These are phyloP conservation scores for Venturia carpophila DNA, from an alignment of 2,329 filamentous ascomycete species.

Conservation along the genomic window DNA sequence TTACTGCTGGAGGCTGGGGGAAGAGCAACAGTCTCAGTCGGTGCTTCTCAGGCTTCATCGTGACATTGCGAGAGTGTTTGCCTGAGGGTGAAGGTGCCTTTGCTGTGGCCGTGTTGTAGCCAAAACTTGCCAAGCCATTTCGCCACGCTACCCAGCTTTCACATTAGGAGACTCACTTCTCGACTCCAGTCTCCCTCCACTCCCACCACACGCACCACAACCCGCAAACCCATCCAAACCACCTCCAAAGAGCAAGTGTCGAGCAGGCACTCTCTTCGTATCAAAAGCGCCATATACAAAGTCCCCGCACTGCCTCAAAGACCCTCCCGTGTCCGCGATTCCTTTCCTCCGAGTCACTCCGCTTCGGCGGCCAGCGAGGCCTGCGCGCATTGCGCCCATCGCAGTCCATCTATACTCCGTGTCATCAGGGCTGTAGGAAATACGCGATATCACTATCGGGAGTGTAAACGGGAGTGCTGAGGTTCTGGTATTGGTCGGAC, in stretches of 20 bases:
- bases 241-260: neutral
- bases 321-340: slow-evolving; percentile 7
- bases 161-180: neutral
- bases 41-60: neutral
- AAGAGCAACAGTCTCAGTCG: neutral
- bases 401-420: neutral
- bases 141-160: neutral
- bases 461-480: neutral
- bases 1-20: slow-evolving; percentile 19
- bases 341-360: slow-evolving; percentile 5
- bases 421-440: neutral
- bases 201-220: neutral
- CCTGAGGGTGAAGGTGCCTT: neutral
- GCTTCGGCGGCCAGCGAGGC: slow-evolving; percentile 17
- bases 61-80: slow-evolving; percentile 2
- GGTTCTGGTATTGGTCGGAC: slow-evolving; percentile 3
- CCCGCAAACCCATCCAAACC: neutral
- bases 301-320: neutral
- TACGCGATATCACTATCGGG: neutral
- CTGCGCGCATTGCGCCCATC: slow-evolving; percentile 13
- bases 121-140: neutral
- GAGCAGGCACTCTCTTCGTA: slow-evolving; percentile 3
- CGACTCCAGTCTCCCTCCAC: neutral
- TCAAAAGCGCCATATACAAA: neutral
- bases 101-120: neutral